Evolutionary conservation across 495 filamentous ascomycete species (phyloP).

Genomic region (Alectoria sarmentosa): DNA sequence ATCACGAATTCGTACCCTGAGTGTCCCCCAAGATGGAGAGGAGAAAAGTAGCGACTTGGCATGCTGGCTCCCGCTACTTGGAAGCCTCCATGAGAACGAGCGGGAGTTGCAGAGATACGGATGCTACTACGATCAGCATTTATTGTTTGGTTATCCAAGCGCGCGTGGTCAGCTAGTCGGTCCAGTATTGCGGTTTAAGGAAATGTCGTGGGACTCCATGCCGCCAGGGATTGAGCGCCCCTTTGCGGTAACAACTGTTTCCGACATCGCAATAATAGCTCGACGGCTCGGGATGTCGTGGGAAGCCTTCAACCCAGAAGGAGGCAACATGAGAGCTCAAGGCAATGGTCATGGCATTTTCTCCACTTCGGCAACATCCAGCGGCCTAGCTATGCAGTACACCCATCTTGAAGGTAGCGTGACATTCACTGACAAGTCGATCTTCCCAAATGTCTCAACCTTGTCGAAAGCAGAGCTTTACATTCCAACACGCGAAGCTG

Average conservation of each 20-base stretch:
- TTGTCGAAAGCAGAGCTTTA: background rate
- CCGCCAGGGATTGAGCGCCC: background rate
- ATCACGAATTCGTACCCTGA: background rate
- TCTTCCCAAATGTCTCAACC: background rate
- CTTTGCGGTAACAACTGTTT: background rate
- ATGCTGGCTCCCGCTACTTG: background rate
- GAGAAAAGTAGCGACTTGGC: background rate
- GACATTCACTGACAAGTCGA: background rate
- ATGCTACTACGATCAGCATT: background rate
- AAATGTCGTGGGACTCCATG: background rate
- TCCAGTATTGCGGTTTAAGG: background rate
- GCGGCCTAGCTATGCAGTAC: background rate
- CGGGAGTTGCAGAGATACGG: background rate
- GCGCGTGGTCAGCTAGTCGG: background rate
- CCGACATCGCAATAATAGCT: background rate
- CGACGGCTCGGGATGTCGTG: background rate
- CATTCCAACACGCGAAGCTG: background rate
- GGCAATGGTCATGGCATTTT: background rate
- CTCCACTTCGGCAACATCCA: background rate
- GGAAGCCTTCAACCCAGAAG: background rate
- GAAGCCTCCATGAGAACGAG: background rate
- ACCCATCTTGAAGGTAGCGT: background rate
- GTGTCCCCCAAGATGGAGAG: background rate
- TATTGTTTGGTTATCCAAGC: background rate
- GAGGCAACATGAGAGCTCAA: background rate